A percentile compares a stretch with the other conserved stretches of the same genome.
Conservation (phyloP, 1,284 basidiomycete genomes). For the Cryptococcus wingfieldii region DNA sequence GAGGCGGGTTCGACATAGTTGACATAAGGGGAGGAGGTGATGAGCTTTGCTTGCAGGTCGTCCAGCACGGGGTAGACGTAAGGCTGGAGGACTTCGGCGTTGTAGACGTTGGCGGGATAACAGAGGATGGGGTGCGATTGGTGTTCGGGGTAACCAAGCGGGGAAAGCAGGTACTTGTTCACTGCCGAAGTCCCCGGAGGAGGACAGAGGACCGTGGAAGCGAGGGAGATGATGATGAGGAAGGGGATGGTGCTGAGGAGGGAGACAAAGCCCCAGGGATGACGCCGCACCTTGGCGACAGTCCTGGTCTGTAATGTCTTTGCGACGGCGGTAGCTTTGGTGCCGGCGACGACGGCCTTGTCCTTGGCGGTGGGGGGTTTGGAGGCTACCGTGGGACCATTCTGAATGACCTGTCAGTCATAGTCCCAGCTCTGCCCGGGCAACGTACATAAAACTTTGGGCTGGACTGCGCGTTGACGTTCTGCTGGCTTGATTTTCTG, state of each 20-base stretch:
- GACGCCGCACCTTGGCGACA: conserved; percentile 19
- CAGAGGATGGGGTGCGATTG: conserved; percentile 38
- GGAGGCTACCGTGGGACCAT: conserved; percentile 28
- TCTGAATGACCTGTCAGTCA: conserved; percentile 9
- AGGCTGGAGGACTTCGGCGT: conserved; percentile 34
- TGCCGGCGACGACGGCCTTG: conserved; percentile 14
- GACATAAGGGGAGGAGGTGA: conserved; percentile 25
- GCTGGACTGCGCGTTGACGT: conserved; percentile 2
- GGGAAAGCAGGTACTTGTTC: conserved; percentile 30
- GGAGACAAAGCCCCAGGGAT: conserved; percentile 29
- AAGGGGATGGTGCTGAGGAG: conserved; percentile 38
- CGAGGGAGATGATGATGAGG: conserved; percentile 36
- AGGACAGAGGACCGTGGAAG: conserved; percentile 43
- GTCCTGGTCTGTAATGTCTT: conserved; percentile 23
- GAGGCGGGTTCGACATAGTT: conserved; percentile 28
- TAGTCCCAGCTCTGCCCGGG: neutral
- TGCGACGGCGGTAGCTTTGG: conserved; percentile 15
- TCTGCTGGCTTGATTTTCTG: conserved; percentile 10
- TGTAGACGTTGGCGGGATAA: conserved; percentile 44
- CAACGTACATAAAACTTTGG: conserved; percentile 29
- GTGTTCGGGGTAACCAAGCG: conserved; percentile 26
- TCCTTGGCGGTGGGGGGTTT: conserved; percentile 10
- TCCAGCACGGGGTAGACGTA: conserved; percentile 36
- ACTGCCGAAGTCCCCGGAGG: conserved; percentile 25
- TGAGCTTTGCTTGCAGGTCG: conserved; percentile 18